Evolutionary conservation across 2,329 filamentous ascomycete genomes (phyloP), one percentile per base, ranked within the genome.

Genomic region (Scedosporium boydii): DNA sequence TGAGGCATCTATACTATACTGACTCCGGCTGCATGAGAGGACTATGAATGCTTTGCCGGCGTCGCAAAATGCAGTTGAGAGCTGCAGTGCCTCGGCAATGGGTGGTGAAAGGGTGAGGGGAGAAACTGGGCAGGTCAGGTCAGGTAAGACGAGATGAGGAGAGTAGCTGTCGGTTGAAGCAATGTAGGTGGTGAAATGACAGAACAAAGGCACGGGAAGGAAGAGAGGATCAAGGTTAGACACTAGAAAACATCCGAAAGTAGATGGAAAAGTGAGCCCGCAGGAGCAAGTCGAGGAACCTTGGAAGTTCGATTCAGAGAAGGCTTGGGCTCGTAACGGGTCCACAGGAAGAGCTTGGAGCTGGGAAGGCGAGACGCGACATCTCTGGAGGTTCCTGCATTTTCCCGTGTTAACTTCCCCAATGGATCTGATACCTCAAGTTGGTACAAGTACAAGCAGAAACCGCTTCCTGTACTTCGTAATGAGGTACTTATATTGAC

Each of bases 31-130:
- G 51, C 23, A n/a, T 21, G 34, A 10, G 34, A 38, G 34, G 14
- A 18, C 42, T 60, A 60, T 60, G 34, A 14, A 60, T 60, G 59
- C n/a, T 60, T 6, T 51, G 41, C 12, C 21, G 42, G 51, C 27
- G 44, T 16, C 38, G 21, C 14, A n/a, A 46, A 27, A 60, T 34
- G 38, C 27, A 53, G 26, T 23, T 34, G 44, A 51, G 10, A 14
- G 21, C 21, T 21, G 51, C 23, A 18, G 18, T 26, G 21, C 18
- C 23, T 23, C 23, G n/a, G 10, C 34, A 9, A 38, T 38, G 34
- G 34, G 34, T 38, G 34, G 10, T 38, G 34, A 38, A 38, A 38
- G 34, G 21, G 21, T 23, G 23, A 14, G 23, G 51, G 21, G 21
- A 55, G 51, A 23, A 14, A 14, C 6, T 21, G 18, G 44, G 44